Conservation (phyloP, 805 yeast genomes). For the Wickerhamiella azyma region DNA sequence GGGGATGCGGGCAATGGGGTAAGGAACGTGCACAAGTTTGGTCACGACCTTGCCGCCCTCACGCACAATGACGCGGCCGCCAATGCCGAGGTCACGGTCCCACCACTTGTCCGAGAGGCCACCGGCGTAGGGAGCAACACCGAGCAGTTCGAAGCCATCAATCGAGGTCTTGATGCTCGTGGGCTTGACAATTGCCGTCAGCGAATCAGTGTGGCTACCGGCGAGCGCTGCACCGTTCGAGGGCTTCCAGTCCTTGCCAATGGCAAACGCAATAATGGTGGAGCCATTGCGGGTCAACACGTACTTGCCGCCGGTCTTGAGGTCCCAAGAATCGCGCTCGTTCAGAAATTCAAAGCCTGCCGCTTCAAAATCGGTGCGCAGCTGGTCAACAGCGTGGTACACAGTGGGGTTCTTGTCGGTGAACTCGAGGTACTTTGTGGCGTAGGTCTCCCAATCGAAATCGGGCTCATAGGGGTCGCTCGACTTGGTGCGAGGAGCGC, state of each 20-base stretch:
- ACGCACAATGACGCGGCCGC: conserved; percentile 57
- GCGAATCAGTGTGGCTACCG: conserved; percentile 66
- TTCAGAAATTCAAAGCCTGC: conserved; percentile 53
- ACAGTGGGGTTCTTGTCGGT: conserved; percentile 62
- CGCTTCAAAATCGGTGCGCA: conserved; percentile 35
- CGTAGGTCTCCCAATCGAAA: conserved; percentile 19
- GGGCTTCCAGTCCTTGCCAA: conserved; percentile 57
- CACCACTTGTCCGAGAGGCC: conserved; percentile 44
- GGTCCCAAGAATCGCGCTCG: conserved; percentile 47
- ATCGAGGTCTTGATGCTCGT: conserved; percentile 43
- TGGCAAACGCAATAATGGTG: conserved; percentile 51
- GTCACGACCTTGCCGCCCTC: conserved; percentile 25
- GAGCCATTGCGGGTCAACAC: conserved; percentile 60
- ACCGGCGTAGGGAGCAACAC: conserved; percentile 77
- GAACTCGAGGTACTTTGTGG: conserved; percentile 46
- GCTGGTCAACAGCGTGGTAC: conserved; percentile 50
- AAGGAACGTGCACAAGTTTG: conserved; percentile 28
- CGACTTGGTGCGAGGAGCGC: conserved; percentile 6
- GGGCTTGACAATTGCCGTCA: conserved; percentile 61
- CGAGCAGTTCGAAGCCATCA: conserved; percentile 66
- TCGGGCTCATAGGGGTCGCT: conserved; percentile 15
- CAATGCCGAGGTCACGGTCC: conserved; percentile 76
- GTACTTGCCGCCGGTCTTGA: conserved; percentile 34
- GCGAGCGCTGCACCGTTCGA: conserved; percentile 48
- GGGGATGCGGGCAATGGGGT: conserved; percentile 60